Conservation (phyloP, 345 rosid genomes). For the Streptanthus diversifolius region DNA sequence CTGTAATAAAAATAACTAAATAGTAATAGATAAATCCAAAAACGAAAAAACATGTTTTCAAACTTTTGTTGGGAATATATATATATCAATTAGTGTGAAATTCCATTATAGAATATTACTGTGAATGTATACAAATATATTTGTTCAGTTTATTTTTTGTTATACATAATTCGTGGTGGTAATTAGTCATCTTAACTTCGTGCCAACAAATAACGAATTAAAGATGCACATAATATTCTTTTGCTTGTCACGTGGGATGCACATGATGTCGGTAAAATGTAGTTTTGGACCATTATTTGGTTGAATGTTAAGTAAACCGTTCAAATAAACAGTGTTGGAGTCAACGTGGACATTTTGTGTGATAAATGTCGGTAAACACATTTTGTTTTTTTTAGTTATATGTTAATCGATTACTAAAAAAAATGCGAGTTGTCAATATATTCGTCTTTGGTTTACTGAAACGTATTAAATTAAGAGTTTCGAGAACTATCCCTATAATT, state of each 20-base stretch:
- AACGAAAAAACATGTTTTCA: background rate
- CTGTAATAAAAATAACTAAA: background rate
- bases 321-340: background rate
- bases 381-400: background rate
- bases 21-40: background rate
- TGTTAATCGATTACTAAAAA: background rate
- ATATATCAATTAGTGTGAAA: background rate
- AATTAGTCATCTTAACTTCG: background rate
- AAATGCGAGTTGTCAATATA: background rate
- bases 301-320: slow-evolving; percentile 16
- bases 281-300: slow-evolving; percentile 20
- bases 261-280: slow-evolving; percentile 29
- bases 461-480: background rate
- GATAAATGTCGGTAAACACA: slow-evolving; percentile 18
- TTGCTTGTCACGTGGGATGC: slow-evolving; percentile 29
- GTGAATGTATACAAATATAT: too few species aligned
- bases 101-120: background rate
- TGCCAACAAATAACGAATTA: slow-evolving; percentile 24
- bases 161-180: background rate
- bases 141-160: too few species aligned
- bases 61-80: background rate
- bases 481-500: slow-evolving; percentile 2
- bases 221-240: slow-evolving; percentile 1
- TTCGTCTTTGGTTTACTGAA: background rate
- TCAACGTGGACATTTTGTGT: slow-evolving; percentile 7